phyloP scores from a whole-genome alignment of 306 rosid species.

The Acacia crassicarpa region DNA sequence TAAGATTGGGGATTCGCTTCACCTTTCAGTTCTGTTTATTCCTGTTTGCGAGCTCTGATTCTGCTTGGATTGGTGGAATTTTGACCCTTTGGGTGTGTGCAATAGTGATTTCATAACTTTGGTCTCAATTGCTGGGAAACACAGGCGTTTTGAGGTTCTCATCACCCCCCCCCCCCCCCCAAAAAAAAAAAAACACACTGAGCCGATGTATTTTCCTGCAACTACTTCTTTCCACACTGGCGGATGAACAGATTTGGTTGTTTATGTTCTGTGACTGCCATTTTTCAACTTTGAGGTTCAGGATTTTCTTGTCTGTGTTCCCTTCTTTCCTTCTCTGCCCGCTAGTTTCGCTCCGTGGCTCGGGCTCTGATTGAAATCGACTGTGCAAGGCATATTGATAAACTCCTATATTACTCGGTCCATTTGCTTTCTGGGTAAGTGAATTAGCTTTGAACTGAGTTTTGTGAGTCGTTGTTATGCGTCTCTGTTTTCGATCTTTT shows the following conservation, averaged over 20 bases:
- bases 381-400: neutral
- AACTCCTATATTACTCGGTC: neutral
- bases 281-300: neutral
- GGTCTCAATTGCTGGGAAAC: neutral
- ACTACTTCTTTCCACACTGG: neutral
- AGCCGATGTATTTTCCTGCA: neutral
- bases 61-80: neutral
- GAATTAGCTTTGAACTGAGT: slow-evolving; percentile 6
- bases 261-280: slow-evolving; percentile 20
- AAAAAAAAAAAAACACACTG: too few species aligned
- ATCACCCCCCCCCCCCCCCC: neutral
- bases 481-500: slow-evolving; percentile 35
- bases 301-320: neutral
- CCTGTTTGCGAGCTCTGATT: neutral
- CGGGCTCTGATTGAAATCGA: slow-evolving; percentile 7
- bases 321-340: neutral
- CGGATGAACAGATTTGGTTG: slow-evolving; percentile 18
- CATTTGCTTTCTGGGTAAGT: slow-evolving; percentile 10
- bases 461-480: neutral
- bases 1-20: neutral
- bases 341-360: neutral
- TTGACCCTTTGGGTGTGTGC: neutral
- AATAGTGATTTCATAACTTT: neutral
- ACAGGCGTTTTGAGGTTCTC: slow-evolving; percentile 18
- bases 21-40: neutral